A percentile compares a stretch with the other conserved stretches of the same genome.
These are phyloP conservation scores for Stephania yunnanensis DNA, from an alignment of 164 flowering plant species.

Conservation along the genomic window DNA sequence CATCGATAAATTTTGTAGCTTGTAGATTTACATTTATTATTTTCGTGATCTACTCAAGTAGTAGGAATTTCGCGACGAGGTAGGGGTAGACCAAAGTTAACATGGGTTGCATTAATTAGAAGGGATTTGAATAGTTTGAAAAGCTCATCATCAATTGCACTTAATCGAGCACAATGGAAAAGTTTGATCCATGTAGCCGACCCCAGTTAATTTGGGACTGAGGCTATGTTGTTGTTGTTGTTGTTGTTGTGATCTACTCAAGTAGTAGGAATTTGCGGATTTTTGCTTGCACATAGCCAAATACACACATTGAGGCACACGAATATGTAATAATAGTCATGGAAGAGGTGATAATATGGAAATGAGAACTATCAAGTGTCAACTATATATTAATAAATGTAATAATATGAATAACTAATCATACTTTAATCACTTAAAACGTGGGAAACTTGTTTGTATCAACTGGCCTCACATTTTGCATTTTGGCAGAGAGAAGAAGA, in stretches of 20 bases:
- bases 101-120: no score
- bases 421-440: not conserved
- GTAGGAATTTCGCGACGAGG: not conserved
- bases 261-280: not conserved
- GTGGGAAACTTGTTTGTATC: not conserved
- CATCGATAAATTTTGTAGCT: not conserved
- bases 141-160: no score
- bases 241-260: not conserved
- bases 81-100: no score
- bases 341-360: not conserved
- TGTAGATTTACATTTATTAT: not conserved
- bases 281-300: not conserved
- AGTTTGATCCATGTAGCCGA: no score
- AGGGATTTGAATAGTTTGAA: no score
- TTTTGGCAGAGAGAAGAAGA: slow-evolving; percentile 79
- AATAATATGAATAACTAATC: not conserved
- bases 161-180: no score
- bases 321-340: not conserved
- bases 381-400: no score
- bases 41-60: not conserved
- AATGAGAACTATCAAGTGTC: not conserved
- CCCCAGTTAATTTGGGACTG: no score
- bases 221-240: no score
- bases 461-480: not conserved
- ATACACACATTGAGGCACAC: not conserved